Evolutionary conservation across 257 asterid species (phyloP), one percentile per base, ranked within the genome.

Genomic region (Solanum chilense): DNA sequence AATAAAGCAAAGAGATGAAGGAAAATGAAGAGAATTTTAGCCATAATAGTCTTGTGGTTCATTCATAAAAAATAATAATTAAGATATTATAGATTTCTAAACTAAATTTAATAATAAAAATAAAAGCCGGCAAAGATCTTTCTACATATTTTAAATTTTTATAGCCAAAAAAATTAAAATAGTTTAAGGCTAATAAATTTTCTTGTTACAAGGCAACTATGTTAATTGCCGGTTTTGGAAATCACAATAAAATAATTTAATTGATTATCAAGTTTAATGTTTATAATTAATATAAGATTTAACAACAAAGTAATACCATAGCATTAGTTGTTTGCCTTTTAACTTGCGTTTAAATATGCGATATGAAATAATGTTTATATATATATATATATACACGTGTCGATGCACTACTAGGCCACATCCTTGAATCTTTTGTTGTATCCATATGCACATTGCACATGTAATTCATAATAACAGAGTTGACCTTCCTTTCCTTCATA

Each of bases 1-100:
- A 77, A 80, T 31, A 82, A 9, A 25, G 88, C 70, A 81, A 82
- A 80, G 41, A 86, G 31, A 41, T 86, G 15, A 41, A 92, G 86
- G 37, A 86, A 78, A 85, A 71, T 7, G 60, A 71, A 49, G 62
- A 35, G 45, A 86, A 84, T 18, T 33, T 56, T 84, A 42, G 60
- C 56, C 92, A 84, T 91, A 49, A 2, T 64, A 15, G 6, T 47
- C 15, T 33, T 23, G 3, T 64, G 23, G 44, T 33, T 58, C 27
- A 18, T 60, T 25, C 62, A 39, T 9, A 5, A 18, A 78, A 5
- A 7, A 3, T 0, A 27, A 1, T 1, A 0, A 77, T 3, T 12
- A 9, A 45, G 23, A 78, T 42, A 76, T 6, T 25, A 47, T 45
- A 44, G 41, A 44, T 15, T 78, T 21, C 2, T 20, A 12, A 11